Evolutionary conservation across 192 early-diverging fungal genomes (phyloP), one percentile per base, ranked within the genome.

Genomic region (Podila epicladia): DNA sequence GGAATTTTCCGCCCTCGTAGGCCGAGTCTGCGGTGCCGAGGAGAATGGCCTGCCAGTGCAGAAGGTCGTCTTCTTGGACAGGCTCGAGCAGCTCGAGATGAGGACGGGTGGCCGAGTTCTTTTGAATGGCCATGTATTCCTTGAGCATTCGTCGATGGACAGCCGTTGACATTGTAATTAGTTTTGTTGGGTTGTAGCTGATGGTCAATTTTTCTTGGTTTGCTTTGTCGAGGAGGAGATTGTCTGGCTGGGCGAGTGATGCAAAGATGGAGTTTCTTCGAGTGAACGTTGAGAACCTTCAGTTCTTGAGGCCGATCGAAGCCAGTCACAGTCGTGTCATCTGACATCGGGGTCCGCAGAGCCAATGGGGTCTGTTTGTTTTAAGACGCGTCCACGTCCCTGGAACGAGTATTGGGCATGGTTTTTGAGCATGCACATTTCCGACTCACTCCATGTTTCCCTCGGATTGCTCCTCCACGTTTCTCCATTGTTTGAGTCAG

Each of bases 1-100:
- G 82, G 83, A 94, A 97, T 6, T 73, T 48, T 0, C 94, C 94
- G 22, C 93, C 94, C 85, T 93, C 88, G 67, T 93, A 97, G 5
- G 91, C 89, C 15, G 93, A 91, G 53, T 89, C 91, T 9, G 74
- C 60, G 12, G 88, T 86, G 9, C 94, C 92, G 6, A 84, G 71
- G 45, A 96, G 72, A 29, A 91, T 86, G 12, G 91, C 93, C 22
- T 75, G 79, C 95, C 95, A 96, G 24, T 82, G 65, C 5, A 92
- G 74, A 28, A 96, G 76, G 72, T 94, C 83, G 58, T 94, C 90
- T 69, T 95, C 93, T 26, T 83, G 67, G 20, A 82, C 51, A 28
- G 94, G 94, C 28, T 75, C 65, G 13, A 96, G 86, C 60, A 87
- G 75, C 48, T 74, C 69, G 45, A 94, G 85, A 68, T 92, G 87